phyloP scores from a whole-genome alignment of 2,329 filamentous ascomycete species.

The Amphichorda felina region DNA sequence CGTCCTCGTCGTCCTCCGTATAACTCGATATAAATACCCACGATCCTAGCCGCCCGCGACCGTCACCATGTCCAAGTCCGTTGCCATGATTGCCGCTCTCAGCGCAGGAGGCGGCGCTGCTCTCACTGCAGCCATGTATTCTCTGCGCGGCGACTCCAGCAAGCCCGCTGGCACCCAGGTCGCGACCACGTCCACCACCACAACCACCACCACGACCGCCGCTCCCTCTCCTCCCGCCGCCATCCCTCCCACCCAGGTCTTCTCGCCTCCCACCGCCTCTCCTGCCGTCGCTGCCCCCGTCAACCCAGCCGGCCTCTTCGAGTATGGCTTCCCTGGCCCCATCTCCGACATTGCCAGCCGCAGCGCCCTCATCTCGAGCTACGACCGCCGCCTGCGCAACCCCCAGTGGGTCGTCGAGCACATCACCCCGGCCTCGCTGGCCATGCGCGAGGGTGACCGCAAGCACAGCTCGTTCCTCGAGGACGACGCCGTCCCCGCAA shows the following conservation, averaged over 20 bases:
- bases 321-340: conserved; percentile 88
- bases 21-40: no score
- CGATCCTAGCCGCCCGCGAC: no score
- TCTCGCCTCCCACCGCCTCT: conserved; percentile 15
- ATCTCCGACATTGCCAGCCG: conserved; percentile 71
- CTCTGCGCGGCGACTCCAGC: conserved; percentile 36
- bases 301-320: conserved; percentile 64
- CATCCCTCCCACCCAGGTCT: conserved; percentile 48
- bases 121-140: conserved; percentile 57
- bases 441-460: conserved; percentile 65
- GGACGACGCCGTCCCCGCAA: conserved; percentile 65
- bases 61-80: conserved; percentile 63
- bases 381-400: conserved; percentile 83
- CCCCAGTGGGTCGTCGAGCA: conserved; percentile 94
- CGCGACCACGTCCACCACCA: conserved; percentile 13
- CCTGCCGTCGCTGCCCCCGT: conserved; percentile 38
- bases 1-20: no score
- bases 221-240: conserved; percentile 16
- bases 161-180: conserved; percentile 13
- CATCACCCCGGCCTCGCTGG: conserved; percentile 80
- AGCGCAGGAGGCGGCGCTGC: conserved; percentile 68
- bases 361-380: conserved; percentile 70
- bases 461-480: conserved; percentile 76
- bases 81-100: conserved; percentile 65
- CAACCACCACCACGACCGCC: conserved; percentile 15